Percentiles rank a stretch among this genome's conserved stretches.
phyloP scores from a whole-genome alignment of 345 rosid species.

The Limnanthes douglasii region DNA sequence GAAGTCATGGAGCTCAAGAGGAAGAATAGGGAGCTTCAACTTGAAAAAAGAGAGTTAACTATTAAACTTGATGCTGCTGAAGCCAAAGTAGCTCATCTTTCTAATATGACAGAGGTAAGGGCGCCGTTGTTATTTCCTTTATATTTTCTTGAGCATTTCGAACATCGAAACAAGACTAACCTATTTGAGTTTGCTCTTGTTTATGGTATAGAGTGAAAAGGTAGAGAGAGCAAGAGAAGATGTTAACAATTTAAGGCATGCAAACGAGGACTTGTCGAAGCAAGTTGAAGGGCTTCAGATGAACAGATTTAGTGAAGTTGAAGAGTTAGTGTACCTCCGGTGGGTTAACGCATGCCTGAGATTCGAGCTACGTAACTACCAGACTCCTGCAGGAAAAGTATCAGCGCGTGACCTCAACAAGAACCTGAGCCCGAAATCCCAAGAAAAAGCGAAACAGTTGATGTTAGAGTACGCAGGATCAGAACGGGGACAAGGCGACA shows the following conservation, averaged over 20 bases:
- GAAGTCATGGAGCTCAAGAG: slow-evolving; percentile 89
- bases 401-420: slow-evolving; percentile 93
- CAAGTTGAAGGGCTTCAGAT: slow-evolving; percentile 99
- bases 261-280: slow-evolving; percentile 74
- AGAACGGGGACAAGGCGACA: slow-evolving; percentile 91
- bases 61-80: slow-evolving; percentile 76
- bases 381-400: slow-evolving; percentile 65
- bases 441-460: slow-evolving; percentile 67
- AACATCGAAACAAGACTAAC: too few relatives aligned
- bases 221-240: slow-evolving; percentile 70
- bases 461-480: slow-evolving; percentile 90
- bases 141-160: neutral
- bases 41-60: slow-evolving; percentile 78
- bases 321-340: slow-evolving; percentile 95
- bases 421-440: slow-evolving; percentile 79
- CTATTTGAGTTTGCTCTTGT: neutral
- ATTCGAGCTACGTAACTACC: slow-evolving; percentile 83
- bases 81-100: slow-evolving; percentile 50
- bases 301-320: slow-evolving; percentile 96
- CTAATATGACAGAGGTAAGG: slow-evolving; percentile 86
- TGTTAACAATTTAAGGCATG: slow-evolving; percentile 57
- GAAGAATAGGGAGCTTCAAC: slow-evolving; percentile 84
- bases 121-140: neutral
- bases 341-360: slow-evolving; percentile 99
- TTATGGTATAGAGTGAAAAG: slow-evolving; percentile 47